A percentile compares a stretch with the other conserved stretches of the same genome.
Conservation (phyloP, 2,329 filamentous ascomycete genomes). For the Claviceps spartinae region DNA sequence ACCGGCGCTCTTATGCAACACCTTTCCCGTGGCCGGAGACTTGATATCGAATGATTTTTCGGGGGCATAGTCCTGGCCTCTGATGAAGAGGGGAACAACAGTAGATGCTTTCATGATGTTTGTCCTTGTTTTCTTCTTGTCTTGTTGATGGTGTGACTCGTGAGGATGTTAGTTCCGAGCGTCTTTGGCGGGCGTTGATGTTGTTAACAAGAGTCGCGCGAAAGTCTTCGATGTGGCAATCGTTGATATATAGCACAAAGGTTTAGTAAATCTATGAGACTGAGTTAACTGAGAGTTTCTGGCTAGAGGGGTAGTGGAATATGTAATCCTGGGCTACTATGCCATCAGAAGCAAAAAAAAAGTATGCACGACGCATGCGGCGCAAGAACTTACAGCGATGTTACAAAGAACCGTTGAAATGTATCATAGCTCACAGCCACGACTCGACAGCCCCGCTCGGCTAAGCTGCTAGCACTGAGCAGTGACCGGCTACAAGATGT, state of each 20-base stretch:
- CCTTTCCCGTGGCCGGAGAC: constrained; percentile 37
- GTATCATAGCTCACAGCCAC: background rate
- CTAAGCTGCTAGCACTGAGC: background rate
- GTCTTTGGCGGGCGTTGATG: background rate
- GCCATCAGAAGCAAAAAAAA: too few species aligned
- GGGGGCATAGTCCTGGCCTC: constrained; percentile 30
- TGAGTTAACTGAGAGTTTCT: background rate
- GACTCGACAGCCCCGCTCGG: background rate
- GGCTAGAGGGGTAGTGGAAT: too few species aligned
- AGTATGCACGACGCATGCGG: too few species aligned
- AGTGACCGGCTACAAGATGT: background rate
- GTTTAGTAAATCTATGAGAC: background rate
- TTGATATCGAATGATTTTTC: constrained; percentile 39
- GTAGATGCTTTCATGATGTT: background rate
- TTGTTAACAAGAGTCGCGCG: background rate
- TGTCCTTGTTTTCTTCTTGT: background rate
- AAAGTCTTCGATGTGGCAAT: background rate
- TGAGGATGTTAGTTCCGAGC: background rate
- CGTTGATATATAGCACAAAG: background rate
- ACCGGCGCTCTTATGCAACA: constrained; percentile 42
- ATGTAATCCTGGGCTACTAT: too few species aligned
- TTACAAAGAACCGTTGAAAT: too few species aligned
- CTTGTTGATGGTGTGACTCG: background rate
- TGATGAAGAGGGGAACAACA: constrained; percentile 28
- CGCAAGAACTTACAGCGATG: too few species aligned